Base-by-base conservation (phyloP, 768 basidiomycete species). In the Cubamyces lactineus region DNA sequence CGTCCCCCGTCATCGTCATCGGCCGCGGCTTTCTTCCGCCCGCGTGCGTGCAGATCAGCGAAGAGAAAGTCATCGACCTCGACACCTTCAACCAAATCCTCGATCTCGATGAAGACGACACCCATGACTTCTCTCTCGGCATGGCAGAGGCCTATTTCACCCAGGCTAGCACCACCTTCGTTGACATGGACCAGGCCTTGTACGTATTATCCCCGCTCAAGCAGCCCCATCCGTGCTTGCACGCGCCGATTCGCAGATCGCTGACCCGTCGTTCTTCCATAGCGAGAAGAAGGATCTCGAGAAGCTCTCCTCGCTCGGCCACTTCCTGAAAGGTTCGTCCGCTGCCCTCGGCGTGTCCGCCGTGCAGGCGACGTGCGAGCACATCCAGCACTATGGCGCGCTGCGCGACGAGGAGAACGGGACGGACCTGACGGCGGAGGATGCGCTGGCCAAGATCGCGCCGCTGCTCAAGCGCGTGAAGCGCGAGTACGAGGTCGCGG, bases 241-340 rank as follows among this genome's bases (percentile, higher is more conserved):
- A 19, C n/a, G 1, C 19, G 23, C 42, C 24, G 3, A 38, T 42
- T 17, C 73, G 34, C 34, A 34, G 34, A 34, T 34, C 34, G 34
- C 34, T 34, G 34, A 34, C 34, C 34, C 9, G 34, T 9, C 34
- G 34, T 34, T 34, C 34, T 34, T 34, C 34, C 34, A 34, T 34
- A 93, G 91, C 63, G 68, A 69, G 41, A 73, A 69, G 23, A 82
- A 86, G 64, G 82, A 95, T 66, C 83, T 96, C 11, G 66, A 69
- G 11, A 72, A 82, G 57, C 84, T 99, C 17, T 89, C 91, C 2
- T 76, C 78, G 17, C 81, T 90, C 11, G 97, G 96, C 0, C 96
- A 99, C 76, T 99, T 92, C 77, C 86, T 98, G 71, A 99, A 98
- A 75, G 96, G 96, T 49, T 98, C 96, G 2, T 96, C 95, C 13